phyloP scores from a whole-genome alignment of 108 stramenopile genomes.

The Fistulifera pelliculosa region DNA sequence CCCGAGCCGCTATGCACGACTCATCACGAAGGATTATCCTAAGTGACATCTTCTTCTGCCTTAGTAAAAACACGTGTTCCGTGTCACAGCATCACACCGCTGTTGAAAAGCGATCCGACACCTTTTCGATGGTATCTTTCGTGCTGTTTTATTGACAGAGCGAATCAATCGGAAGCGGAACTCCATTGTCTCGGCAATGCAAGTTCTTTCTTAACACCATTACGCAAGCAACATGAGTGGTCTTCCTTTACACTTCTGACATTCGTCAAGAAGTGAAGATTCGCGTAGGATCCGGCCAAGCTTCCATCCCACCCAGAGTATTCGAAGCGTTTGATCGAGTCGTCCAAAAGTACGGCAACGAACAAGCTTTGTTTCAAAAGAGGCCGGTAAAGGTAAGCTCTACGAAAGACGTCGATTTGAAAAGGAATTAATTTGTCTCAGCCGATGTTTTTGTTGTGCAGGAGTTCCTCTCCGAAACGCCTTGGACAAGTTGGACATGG shows the following conservation, averaged over 20 bases:
- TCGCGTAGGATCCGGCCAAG: constrained; percentile 13
- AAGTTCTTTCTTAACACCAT: too few relatives aligned
- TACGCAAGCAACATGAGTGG: neutral
- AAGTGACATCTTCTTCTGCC: too few relatives aligned
- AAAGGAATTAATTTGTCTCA: neutral
- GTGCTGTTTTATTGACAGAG: too few relatives aligned
- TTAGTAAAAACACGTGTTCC: too few relatives aligned
- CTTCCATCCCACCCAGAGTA: constrained; percentile 10
- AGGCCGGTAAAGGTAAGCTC: constrained; percentile 6
- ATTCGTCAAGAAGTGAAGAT: constrained; percentile 10
- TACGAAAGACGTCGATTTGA: neutral
- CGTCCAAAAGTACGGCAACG: constrained; percentile 18
- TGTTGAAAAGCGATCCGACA: too few relatives aligned
- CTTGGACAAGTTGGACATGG: constrained; percentile 33
- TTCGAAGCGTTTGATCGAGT: constrained; percentile 13
- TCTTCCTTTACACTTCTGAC: constrained; percentile 18
- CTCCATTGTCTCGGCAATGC: too few relatives aligned
- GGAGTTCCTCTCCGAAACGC: constrained; percentile 1
- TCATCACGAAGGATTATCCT: too few relatives aligned
- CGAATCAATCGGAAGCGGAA: too few relatives aligned
- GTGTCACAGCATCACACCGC: too few relatives aligned
- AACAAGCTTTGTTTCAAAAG: constrained; percentile 25
- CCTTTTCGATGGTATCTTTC: too few relatives aligned
- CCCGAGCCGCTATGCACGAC: too few relatives aligned
- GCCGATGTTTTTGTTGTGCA: neutral